phyloP scores from a whole-genome alignment of 345 rosid genomes.

The Noccaea bulbosa region DNA sequence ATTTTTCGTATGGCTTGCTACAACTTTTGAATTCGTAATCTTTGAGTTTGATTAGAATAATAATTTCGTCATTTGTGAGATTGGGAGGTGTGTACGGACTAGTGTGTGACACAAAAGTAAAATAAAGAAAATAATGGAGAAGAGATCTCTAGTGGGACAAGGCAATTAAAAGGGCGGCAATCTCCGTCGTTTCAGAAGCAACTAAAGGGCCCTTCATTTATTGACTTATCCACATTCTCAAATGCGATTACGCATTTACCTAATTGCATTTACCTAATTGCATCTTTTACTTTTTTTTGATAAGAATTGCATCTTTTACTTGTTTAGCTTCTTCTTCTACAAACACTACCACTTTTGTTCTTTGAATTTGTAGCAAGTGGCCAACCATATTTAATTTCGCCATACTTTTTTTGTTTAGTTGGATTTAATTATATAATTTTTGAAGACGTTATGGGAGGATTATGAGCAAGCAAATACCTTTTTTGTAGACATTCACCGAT shows the following conservation, averaged over 20 bases:
- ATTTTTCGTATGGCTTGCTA: neutral
- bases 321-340: conserved; percentile 26
- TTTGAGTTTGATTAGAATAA: neutral
- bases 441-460: conserved; percentile 7
- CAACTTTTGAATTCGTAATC: neutral
- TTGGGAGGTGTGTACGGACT: conserved; percentile 37
- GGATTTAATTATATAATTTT: neutral
- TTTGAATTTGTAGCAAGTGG: conserved; percentile 14
- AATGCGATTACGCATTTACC: conserved; percentile 21
- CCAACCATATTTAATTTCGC: neutral
- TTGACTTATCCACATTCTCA: conserved; percentile 20
- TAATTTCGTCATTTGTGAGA: conserved; percentile 12
- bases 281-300: conserved; percentile 37
- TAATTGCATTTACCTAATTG: no score
- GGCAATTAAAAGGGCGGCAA: conserved; percentile 22
- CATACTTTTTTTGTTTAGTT: neutral
- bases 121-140: conserved; percentile 5
- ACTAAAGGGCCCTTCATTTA: conserved; percentile 6
- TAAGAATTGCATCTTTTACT: conserved; percentile 33
- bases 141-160: conserved; percentile 32
- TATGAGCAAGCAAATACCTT: neutral
- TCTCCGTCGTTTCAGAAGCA: conserved; percentile 34
- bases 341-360: conserved; percentile 25
- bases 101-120: conserved; percentile 7
- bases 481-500: neutral